Evolutionary conservation across 192 early-diverging fungal genomes (phyloP).

Genomic region (Backusella sp.): DNA sequence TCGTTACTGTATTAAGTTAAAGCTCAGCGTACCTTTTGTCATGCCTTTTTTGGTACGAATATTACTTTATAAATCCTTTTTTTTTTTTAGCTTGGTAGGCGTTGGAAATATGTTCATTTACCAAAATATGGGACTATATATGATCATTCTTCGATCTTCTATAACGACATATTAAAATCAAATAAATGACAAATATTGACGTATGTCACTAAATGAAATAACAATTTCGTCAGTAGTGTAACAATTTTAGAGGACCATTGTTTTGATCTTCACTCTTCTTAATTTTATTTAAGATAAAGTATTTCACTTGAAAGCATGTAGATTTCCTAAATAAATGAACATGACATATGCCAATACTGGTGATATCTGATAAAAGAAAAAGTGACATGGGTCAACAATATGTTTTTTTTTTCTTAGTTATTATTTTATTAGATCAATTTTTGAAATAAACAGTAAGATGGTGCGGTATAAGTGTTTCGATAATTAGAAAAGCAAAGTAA

Average conservation of each 20-base stretch:
- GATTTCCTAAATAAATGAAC: too few relatives aligned
- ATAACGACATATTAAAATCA: too few relatives aligned
- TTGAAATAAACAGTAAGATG: too few relatives aligned
- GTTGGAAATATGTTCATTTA: background rate
- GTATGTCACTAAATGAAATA: background rate
- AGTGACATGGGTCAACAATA: too few relatives aligned
- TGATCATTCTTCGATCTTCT: background rate
- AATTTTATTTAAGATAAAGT: too few relatives aligned
- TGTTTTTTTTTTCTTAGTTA: too few relatives aligned
- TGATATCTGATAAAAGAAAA: too few relatives aligned
- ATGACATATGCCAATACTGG: too few relatives aligned
- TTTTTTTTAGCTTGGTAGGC: background rate
- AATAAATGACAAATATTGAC: background rate
- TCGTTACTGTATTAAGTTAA: background rate
- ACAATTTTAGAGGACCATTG: background rate
- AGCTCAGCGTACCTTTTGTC: background rate
- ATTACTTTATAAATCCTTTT: background rate
- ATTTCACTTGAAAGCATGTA: too few relatives aligned
- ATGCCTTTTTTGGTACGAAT: background rate
- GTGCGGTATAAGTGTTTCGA: background rate
- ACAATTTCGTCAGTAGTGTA: background rate
- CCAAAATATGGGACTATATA: too few relatives aligned
- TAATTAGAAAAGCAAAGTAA: background rate
- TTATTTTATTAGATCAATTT: too few relatives aligned
- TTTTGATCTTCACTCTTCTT: too few relatives aligned